Conservation (phyloP, 106 monocot genomes). For the Iris macrosiphon region DNA sequence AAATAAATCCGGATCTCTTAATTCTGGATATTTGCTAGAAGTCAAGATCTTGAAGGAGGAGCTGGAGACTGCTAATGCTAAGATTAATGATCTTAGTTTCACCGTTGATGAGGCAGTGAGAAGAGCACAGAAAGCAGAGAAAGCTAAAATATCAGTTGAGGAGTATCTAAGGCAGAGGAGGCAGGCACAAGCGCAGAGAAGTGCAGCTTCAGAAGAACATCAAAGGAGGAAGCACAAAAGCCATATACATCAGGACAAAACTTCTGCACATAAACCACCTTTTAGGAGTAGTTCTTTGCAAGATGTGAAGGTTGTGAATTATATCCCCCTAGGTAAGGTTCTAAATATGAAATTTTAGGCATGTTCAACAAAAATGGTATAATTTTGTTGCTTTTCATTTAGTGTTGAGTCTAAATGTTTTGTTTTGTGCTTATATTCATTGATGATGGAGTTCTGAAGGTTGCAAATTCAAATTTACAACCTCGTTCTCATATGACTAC, state of each 20-base stretch:
- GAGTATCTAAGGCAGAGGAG: slow-evolving; percentile 24
- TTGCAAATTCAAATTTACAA: too few relatives aligned
- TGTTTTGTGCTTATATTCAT: too few relatives aligned
- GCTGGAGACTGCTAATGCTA: slow-evolving; percentile 16
- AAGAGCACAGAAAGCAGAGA: slow-evolving; percentile 30
- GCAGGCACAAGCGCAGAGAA: slow-evolving; percentile 8
- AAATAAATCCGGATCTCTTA: too few relatives aligned
- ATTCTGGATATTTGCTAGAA: not conserved
- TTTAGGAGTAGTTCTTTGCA: slow-evolving; percentile 4
- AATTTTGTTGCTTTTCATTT: too few relatives aligned
- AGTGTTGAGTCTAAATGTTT: too few relatives aligned
- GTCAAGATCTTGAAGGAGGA: slow-evolving; percentile 8
- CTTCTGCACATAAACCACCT: not conserved
- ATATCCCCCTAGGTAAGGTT: slow-evolving; percentile 27
- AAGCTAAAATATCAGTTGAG: slow-evolving; percentile 22
- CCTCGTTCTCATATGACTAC: too few relatives aligned
- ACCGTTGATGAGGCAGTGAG: slow-evolving; percentile 11
- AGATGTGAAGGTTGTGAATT: slow-evolving; percentile 2
- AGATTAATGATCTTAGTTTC: slow-evolving; percentile 13
- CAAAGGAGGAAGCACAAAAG: not conserved
- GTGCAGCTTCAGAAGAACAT: slow-evolving; percentile 4
- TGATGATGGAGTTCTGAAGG: too few relatives aligned
- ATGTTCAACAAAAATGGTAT: too few relatives aligned
- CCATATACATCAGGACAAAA: not conserved
- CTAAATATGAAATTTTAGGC: slow-evolving; percentile 26